Percentiles rank a stretch among this genome's conserved stretches.
Evolutionary conservation across 257 asterid species (phyloP).

Genomic region (Solanum verrucosum): DNA sequence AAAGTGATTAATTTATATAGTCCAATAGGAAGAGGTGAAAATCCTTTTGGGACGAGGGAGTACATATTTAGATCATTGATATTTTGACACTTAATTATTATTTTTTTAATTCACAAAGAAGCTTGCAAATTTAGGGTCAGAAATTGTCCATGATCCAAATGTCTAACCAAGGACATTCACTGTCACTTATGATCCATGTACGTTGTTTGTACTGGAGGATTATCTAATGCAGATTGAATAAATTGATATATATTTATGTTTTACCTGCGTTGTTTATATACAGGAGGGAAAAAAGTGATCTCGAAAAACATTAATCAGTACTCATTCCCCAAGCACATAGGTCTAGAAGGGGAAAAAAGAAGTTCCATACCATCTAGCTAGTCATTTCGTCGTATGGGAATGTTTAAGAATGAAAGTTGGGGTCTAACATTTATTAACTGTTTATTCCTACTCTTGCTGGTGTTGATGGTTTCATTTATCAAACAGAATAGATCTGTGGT

Average conservation of each 20-base stretch:
- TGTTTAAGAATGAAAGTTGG: neutral
- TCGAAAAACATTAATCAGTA: neutral
- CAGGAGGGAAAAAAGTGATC: neutral
- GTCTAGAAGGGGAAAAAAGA: neutral
- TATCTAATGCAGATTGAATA: neutral
- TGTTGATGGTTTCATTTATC: neutral
- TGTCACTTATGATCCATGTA: neutral
- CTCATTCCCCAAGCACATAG: neutral
- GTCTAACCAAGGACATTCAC: neutral
- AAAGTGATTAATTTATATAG: neutral
- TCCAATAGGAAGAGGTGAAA: neutral
- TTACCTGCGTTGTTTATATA: neutral
- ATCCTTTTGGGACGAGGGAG: neutral
- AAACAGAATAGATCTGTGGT: neutral
- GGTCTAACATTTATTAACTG: neutral
- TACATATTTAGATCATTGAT: neutral
- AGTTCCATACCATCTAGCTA: neutral
- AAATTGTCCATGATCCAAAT: neutral
- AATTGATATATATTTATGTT: neutral
- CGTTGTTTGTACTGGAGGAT: neutral
- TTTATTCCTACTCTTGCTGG: neutral
- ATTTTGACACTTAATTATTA: neutral
- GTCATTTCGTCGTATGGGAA: neutral
- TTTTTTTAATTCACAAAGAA: neutral
- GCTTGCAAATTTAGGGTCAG: neutral